These are phyloP conservation scores for Arachis monticola DNA, from an alignment of 331 rosid genomes.

Conservation along the genomic window DNA sequence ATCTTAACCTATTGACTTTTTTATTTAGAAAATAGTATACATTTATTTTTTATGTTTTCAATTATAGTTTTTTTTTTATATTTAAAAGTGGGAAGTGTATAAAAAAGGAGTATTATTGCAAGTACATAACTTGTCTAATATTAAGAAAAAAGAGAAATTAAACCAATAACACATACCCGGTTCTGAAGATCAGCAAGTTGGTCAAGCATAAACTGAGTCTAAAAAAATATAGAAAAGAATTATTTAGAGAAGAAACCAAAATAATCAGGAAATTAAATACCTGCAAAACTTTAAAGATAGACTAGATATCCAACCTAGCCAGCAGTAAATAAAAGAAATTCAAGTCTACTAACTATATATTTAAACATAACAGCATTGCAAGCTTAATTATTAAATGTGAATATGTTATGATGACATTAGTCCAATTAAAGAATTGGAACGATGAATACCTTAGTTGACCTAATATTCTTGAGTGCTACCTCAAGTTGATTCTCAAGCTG, in stretches of 20 bases:
- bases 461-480: slow-evolving; percentile 60
- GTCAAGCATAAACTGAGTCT: slow-evolving; percentile 71
- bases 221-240: slow-evolving; percentile 12
- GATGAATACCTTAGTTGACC: slow-evolving; percentile 67
- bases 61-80: too few species aligned
- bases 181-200: slow-evolving; percentile 77
- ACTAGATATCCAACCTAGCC: not conserved
- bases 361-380: not conserved
- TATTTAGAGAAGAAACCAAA: not conserved
- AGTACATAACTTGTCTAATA: not conserved
- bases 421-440: too few species aligned
- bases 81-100: too few species aligned
- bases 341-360: not conserved
- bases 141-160: not conserved
- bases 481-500: slow-evolving; percentile 79
- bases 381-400: not conserved
- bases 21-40: too few species aligned
- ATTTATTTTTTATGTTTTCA: too few species aligned
- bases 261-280: not conserved
- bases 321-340: not conserved
- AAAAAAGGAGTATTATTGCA: too few species aligned
- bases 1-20: too few species aligned
- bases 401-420: too few species aligned
- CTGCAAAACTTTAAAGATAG: not conserved
- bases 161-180: slow-evolving; percentile 43